Conservation (phyloP, 2,329 filamentous ascomycete genomes). For the Ophiostoma populinum region DNA sequence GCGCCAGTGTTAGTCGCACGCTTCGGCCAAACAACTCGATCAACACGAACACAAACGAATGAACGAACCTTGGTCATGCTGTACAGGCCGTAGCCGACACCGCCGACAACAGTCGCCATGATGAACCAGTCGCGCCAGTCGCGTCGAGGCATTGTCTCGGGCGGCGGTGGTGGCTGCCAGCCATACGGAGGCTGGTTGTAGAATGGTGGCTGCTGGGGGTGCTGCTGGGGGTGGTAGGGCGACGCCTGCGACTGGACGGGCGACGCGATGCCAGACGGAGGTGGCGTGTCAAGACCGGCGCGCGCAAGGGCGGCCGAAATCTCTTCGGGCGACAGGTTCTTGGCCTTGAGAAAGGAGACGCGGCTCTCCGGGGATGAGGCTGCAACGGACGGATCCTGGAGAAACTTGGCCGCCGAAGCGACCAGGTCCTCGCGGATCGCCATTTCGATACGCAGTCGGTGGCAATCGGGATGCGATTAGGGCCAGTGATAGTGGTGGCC, state of each 20-base stretch:
- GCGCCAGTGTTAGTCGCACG: constrained; percentile 1
- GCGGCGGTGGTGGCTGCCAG: constrained; percentile 34
- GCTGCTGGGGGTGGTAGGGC: constrained; percentile 16
- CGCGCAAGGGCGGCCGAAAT: constrained; percentile 71
- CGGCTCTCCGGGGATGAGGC: constrained; percentile 83
- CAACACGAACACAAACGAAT: too few species aligned
- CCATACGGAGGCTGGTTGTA: constrained; percentile 25
- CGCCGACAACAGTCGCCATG: constrained; percentile 89
- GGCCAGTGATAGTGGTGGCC: too few species aligned
- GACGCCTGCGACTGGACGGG: constrained; percentile 8
- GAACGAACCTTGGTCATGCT: constrained; percentile 59
- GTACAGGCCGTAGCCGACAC: constrained; percentile 78
- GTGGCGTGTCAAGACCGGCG: constrained; percentile 38
- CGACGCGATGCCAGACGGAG: constrained; percentile 22
- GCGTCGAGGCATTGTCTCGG: constrained; percentile 49
- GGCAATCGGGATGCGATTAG: too few species aligned
- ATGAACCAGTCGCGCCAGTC: constrained; percentile 99
- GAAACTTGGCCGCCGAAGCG: constrained; percentile 65
- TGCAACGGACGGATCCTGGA: constrained; percentile 85
- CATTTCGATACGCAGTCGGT: constrained; percentile 23
- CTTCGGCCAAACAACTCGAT: background rate
- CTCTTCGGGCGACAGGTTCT: constrained; percentile 94
- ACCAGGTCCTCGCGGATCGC: constrained; percentile 91
- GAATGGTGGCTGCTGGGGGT: constrained; percentile 27
- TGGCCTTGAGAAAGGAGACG: constrained; percentile 82